Conservation (phyloP, 73 alveolate species). For the Blepharisma japonicum region DNA sequence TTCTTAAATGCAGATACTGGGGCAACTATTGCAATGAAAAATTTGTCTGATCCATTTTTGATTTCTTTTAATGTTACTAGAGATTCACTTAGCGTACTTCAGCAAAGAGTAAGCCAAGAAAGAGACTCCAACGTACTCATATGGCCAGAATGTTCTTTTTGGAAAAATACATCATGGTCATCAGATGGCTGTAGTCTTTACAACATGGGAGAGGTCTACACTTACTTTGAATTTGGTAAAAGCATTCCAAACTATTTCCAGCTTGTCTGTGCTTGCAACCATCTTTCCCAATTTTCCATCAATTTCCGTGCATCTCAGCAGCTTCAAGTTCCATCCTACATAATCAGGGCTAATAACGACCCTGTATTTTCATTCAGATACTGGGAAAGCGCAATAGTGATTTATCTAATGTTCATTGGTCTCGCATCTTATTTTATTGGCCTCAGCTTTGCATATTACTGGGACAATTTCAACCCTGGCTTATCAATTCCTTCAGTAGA, state of each 20-base stretch:
- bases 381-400: conserved; percentile 9
- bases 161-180: neutral
- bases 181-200: conserved; percentile 1
- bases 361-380: neutral
- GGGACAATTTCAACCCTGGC: conserved; percentile 30
- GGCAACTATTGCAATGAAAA: neutral
- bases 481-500: conserved; percentile 1
- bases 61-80: neutral
- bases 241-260: neutral
- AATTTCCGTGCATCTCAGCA: neutral
- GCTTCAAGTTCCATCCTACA: neutral
- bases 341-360: neutral
- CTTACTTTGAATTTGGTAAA: neutral
- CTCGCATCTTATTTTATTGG: neutral
- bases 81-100: neutral
- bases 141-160: conserved; percentile 18
- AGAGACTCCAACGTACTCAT: neutral
- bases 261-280: neutral
- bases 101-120: too few relatives aligned
- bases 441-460: conserved; percentile 19
- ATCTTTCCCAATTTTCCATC: conserved; percentile 16
- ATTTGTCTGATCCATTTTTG: neutral
- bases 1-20: neutral
- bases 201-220: conserved; percentile 15
- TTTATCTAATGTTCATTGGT: neutral